A percentile compares a stretch with the other conserved stretches of the same genome.
These are phyloP conservation scores for Pseudogymnoascus destructans DNA, from an alignment of 2,329 filamentous ascomycete species.

Conservation along the genomic window DNA sequence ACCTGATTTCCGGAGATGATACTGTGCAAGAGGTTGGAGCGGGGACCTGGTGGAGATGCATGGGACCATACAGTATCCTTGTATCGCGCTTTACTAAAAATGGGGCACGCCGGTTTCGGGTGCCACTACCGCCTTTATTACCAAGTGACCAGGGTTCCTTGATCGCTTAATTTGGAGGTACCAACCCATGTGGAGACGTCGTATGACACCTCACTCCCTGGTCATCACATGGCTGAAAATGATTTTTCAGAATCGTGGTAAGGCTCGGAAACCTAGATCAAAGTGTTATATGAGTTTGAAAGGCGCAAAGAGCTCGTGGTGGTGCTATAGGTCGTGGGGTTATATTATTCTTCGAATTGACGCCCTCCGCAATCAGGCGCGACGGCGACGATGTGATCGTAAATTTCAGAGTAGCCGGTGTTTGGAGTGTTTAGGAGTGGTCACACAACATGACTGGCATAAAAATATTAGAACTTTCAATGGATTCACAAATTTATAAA, in stretches of 20 bases:
- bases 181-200: slow-evolving; percentile 11
- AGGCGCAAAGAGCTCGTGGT: background rate
- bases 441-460: slow-evolving; percentile 10
- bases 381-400: slow-evolving; percentile 12
- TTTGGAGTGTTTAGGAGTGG: slow-evolving; percentile 10
- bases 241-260: slow-evolving; percentile 14
- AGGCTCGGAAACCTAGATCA: slow-evolving; percentile 16
- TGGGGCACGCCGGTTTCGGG: too few species aligned
- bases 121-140: too few species aligned
- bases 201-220: background rate
- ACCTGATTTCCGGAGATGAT: too few species aligned
- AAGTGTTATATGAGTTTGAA: slow-evolving; percentile 14
- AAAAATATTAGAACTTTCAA: too few species aligned
- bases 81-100: too few species aligned
- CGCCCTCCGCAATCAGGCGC: slow-evolving; percentile 11
- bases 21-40: too few species aligned
- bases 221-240: slow-evolving; percentile 12
- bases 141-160: background rate
- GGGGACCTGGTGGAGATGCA: too few species aligned
- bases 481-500: too few species aligned
- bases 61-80: too few species aligned
- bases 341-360: slow-evolving; percentile 9
- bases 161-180: slow-evolving; percentile 12
- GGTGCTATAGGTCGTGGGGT: background rate
- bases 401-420: slow-evolving; percentile 13